These are phyloP conservation scores for Gleditsia sinensis DNA, from an alignment of 306 rosid genomes.

Conservation along the genomic window DNA sequence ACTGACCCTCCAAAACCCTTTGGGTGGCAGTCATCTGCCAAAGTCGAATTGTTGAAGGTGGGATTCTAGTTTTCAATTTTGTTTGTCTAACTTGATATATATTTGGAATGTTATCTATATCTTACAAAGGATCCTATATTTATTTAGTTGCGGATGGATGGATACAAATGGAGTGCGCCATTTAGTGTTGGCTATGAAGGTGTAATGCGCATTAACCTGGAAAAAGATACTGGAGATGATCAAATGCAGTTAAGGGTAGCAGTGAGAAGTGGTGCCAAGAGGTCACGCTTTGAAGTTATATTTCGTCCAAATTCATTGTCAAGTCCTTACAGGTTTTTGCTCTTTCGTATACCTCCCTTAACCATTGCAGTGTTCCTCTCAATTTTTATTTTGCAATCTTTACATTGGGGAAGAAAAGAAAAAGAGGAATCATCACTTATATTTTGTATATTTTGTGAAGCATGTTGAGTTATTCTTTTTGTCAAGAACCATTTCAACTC, in stretches of 20 bases:
- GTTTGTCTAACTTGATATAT: slow-evolving; percentile 16
- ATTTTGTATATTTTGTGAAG: slow-evolving; percentile 13
- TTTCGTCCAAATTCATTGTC: slow-evolving; percentile 71
- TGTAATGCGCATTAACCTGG: slow-evolving; percentile 74
- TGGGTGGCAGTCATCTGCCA: slow-evolving; percentile 80
- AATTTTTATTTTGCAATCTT: not conserved
- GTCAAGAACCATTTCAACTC: too few species aligned
- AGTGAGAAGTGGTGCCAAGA: slow-evolving; percentile 92
- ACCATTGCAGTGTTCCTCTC: not conserved
- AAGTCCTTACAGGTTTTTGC: slow-evolving; percentile 87
- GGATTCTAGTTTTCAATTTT: slow-evolving; percentile 5
- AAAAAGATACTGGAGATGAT: slow-evolving; percentile 60
- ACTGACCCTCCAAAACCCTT: slow-evolving; percentile 86
- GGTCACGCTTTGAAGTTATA: slow-evolving; percentile 85
- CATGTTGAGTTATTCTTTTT: not conserved
- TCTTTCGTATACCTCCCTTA: slow-evolving; percentile 22
- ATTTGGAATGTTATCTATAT: slow-evolving; percentile 25
- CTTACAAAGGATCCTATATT: slow-evolving; percentile 26
- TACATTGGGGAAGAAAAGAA: not conserved
- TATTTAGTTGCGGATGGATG: slow-evolving; percentile 79
- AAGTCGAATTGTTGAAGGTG: slow-evolving; percentile 85
- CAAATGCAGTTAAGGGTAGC: slow-evolving; percentile 65
- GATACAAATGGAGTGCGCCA: slow-evolving; percentile 90
- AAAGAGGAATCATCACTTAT: not conserved
- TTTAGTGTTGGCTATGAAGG: slow-evolving; percentile 86